Percentiles rank a stretch among this genome's conserved stretches.
Conservation (phyloP, 2,329 filamentous ascomycete genomes). For the Xylariaceae sp. region DNA sequence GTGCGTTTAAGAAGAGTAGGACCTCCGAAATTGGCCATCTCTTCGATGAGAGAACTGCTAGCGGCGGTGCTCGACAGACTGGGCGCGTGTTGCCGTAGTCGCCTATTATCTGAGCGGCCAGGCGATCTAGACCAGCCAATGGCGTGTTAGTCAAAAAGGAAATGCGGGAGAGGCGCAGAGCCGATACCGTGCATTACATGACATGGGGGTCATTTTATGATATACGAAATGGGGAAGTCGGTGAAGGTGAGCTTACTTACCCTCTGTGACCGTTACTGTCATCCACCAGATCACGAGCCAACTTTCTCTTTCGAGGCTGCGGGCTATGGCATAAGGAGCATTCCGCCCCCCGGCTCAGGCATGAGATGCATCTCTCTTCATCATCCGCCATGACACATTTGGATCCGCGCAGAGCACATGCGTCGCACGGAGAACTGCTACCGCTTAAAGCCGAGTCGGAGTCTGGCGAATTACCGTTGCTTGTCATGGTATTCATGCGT, state of each 20-base stretch:
- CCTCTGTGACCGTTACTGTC: slow-evolving; percentile 64
- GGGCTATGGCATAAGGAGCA: slow-evolving; percentile 77
- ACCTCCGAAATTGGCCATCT: slow-evolving; percentile 67
- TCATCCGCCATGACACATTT: slow-evolving; percentile 74
- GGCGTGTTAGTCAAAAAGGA: slow-evolving; percentile 43
- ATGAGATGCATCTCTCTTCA: slow-evolving; percentile 69
- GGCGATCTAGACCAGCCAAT: slow-evolving; percentile 54
- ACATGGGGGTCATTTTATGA: slow-evolving; percentile 27
- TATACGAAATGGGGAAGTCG: too few species aligned
- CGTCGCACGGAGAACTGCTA: slow-evolving; percentile 60
- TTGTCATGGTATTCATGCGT: slow-evolving; percentile 48
- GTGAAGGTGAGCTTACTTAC: slow-evolving; percentile 52
- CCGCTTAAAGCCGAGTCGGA: slow-evolving; percentile 40
- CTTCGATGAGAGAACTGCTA: slow-evolving; percentile 62
- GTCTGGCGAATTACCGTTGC: slow-evolving; percentile 50
- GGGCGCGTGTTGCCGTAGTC: slow-evolving; percentile 50
- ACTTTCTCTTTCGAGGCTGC: slow-evolving; percentile 74
- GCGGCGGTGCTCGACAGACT: slow-evolving; percentile 59
- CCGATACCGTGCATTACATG: too few species aligned
- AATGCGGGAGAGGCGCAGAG: too few species aligned
- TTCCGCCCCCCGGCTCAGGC: slow-evolving; percentile 71
- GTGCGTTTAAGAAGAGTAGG: slow-evolving; percentile 64
- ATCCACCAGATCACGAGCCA: slow-evolving; percentile 59
- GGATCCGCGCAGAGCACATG: slow-evolving; percentile 68
- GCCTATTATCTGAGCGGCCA: slow-evolving; percentile 51